These are phyloP conservation scores for Suhomyces anneliseae DNA, from an alignment of 1,139 yeast genomes.

Conservation along the genomic window DNA sequence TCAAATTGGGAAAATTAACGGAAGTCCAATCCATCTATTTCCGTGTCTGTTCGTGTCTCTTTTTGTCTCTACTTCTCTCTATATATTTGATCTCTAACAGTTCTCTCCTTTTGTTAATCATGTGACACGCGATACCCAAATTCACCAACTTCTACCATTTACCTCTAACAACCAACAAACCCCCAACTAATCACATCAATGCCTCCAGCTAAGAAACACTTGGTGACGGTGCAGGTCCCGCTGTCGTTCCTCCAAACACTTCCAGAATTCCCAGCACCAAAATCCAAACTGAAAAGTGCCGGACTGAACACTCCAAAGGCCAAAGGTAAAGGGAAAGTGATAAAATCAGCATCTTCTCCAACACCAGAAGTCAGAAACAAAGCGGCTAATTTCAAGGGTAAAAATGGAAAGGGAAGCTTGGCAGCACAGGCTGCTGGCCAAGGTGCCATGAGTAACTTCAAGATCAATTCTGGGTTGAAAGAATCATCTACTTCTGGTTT, in stretches of 20 bases:
- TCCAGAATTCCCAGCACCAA: conserved; percentile 37
- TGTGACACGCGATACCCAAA: not conserved
- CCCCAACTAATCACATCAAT: conserved; percentile 12
- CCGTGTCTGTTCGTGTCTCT: too few relatives aligned
- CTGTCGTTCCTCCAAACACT: conserved; percentile 30
- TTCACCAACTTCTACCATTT: not conserved
- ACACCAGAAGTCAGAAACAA: conserved; percentile 18
- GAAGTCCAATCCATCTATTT: too few relatives aligned
- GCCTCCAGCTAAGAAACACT: conserved; percentile 35
- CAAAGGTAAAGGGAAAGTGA: conserved; percentile 2
- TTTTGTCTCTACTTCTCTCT: too few relatives aligned
- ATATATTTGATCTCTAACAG: too few relatives aligned
- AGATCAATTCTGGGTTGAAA: conserved; percentile 43
- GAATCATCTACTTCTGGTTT: conserved; percentile 46
- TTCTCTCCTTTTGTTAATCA: not conserved
- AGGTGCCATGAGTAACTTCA: conserved; percentile 22
- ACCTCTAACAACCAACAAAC: not conserved
- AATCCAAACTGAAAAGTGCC: conserved; percentile 33
- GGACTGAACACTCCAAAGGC: conserved; percentile 21
- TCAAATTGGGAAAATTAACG: too few relatives aligned
- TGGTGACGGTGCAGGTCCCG: conserved; percentile 37
- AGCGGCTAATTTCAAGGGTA: conserved; percentile 8
- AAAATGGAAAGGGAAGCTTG: conserved; percentile 2
- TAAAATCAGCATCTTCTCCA: conserved; percentile 20
- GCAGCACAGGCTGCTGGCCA: conserved; percentile 2